Base-by-base conservation (phyloP, 2,329 filamentous ascomycete species). In the Verticillium longisporum region DNA sequence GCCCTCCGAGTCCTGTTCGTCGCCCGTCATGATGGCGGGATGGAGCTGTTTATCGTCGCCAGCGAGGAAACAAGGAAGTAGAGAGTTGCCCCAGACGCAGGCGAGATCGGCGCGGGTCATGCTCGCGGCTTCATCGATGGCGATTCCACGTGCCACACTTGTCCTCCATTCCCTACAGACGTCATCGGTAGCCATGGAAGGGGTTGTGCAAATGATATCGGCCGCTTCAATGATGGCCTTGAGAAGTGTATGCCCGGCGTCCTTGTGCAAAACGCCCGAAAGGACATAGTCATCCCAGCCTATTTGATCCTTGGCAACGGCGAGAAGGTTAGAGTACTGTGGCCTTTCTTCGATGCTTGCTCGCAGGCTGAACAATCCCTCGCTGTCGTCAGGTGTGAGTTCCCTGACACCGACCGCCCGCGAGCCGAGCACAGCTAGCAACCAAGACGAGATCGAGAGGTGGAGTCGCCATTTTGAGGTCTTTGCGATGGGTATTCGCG, bases 21-120 rank as follows among this genome's bases (percentile, higher is more conserved):
- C 6, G 1, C 5, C 32, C n/a, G 21, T 6, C 11, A 53, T 53
- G 10, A 66, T 61, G 0, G 56, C 34, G 0, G 64, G 66, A 0
- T 59, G 37, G 1, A 68, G 61, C 61, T 68, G 65, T 54, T 63
- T 62, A 1, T 63, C 54, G 50, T 70, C 68, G 21, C 67, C 68
- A 5, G 57, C 62, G 0, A 68, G 34, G 11, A 68, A 21, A 60
- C 66, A 68, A 5, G 67, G 69, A 9, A 65, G 32, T 1, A 66
- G 34, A 1, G 59, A 63, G 9, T 70, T 70, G 13, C 66, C 66
- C 66, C 67, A 68, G 61, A 68, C 55, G 13, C 63, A 67, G 36
- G 61, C 64, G 0, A 66, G 60, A 13, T 71, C 68, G 3, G 61
- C 61, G 1, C 66, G 64, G 15, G 60, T 56, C 50, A 68, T 61